These are phyloP conservation scores for Myrica gale DNA, from an alignment of 306 rosid genomes.

Conservation along the genomic window DNA sequence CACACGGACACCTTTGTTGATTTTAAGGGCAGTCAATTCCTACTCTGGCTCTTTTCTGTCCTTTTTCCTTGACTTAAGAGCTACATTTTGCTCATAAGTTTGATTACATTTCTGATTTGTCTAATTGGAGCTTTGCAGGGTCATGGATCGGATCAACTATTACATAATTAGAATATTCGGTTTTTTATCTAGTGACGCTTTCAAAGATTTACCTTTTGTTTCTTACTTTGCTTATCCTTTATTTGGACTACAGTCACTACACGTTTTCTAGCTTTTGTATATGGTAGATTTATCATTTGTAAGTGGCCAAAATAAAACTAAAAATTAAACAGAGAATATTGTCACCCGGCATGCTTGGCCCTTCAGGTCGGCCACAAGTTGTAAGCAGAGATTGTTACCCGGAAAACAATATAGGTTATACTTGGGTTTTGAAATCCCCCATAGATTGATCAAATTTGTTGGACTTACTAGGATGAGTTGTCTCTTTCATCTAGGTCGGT, in stretches of 20 bases:
- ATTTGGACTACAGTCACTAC: not conserved
- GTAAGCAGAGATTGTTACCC: not conserved
- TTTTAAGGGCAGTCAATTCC: constrained; percentile 6
- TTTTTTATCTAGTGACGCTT: not conserved
- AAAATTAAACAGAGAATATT: no score
- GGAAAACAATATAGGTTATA: no score
- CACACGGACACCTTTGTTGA: not conserved
- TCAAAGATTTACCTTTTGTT: not conserved
- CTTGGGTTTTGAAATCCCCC: not conserved
- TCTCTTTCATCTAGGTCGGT: not conserved
- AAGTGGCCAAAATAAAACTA: not conserved
- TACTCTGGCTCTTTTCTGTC: not conserved
- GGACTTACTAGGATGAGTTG: constrained; percentile 3
- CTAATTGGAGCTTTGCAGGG: not conserved
- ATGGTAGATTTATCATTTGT: not conserved
- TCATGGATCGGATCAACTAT: not conserved
- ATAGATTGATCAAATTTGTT: not conserved
- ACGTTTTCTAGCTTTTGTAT: not conserved
- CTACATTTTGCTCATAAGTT: constrained; percentile 17
- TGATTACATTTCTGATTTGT: constrained; percentile 11
- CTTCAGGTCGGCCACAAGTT: not conserved
- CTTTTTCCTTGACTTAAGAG: constrained; percentile 26
- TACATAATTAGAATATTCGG: constrained; percentile 7
- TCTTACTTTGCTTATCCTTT: constrained; percentile 4
- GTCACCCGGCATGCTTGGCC: no score